These are phyloP conservation scores for Akanthomyces muscarius DNA, from an alignment of 2,329 filamentous ascomycete genomes.

Conservation along the genomic window DNA sequence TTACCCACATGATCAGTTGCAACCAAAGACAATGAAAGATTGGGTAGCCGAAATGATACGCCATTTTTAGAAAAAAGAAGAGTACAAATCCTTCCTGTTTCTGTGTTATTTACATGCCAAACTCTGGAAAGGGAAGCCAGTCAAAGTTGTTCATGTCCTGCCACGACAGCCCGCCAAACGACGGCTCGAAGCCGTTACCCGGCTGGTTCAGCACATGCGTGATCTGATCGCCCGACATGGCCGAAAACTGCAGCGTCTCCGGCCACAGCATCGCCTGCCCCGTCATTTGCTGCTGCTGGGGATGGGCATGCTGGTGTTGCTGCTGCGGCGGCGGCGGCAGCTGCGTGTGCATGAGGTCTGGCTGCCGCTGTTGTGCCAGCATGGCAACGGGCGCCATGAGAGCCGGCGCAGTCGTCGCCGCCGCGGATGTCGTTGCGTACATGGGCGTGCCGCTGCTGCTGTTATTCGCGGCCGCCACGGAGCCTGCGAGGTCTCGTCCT, in stretches of 20 bases:
- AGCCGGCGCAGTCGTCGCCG: background rate
- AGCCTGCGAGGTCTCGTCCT: background rate
- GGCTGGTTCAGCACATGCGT: slow-evolving; percentile 62
- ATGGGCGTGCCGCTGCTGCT: background rate
- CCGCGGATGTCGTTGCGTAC: slow-evolving; percentile 12
- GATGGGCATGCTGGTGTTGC: slow-evolving; percentile 8
- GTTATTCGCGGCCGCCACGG: background rate
- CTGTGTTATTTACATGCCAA: slow-evolving; percentile 29
- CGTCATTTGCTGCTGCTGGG: slow-evolving; percentile 22
- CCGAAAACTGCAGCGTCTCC: slow-evolving; percentile 58
- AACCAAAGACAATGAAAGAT: too few relatives aligned
- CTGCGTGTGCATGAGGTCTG: slow-evolving; percentile 13
- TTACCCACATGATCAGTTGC: too few relatives aligned
- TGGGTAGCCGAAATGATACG: too few relatives aligned
- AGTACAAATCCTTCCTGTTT: too few relatives aligned
- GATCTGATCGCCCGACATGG: slow-evolving; percentile 68
- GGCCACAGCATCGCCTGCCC: slow-evolving; percentile 37
- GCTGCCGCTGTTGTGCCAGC: background rate
- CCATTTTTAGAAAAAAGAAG: too few relatives aligned
- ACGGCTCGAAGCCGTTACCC: slow-evolving; percentile 54
- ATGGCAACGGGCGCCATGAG: background rate
- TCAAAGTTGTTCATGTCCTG: slow-evolving; percentile 57
- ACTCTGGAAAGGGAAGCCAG: slow-evolving; percentile 51
- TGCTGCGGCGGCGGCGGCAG: slow-evolving; percentile 3
- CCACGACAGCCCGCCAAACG: slow-evolving; percentile 52